Percentiles rank a stretch among this genome's conserved stretches.
Evolutionary conservation across 441 rosid species (phyloP).

Genomic region (Manihot esculenta): DNA sequence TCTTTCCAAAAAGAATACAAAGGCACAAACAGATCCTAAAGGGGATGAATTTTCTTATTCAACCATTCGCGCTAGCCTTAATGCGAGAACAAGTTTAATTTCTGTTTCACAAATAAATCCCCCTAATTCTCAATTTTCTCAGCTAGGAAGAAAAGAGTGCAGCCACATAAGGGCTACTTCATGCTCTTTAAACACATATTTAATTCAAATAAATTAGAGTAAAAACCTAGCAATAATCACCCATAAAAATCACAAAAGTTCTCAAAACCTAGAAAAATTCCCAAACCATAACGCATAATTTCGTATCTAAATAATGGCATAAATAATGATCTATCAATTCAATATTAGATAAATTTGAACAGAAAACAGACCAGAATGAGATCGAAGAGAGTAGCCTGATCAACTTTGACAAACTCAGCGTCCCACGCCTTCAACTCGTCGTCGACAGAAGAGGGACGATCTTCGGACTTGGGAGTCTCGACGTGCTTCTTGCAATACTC

Average conservation of each 20-base stretch:
- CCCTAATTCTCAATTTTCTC: too few relatives aligned
- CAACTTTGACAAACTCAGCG: conserved; percentile 69
- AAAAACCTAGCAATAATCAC: background rate
- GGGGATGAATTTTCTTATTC: too few relatives aligned
- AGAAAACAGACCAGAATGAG: conserved; percentile 42
- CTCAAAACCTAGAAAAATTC: too few relatives aligned
- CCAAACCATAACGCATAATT: too few relatives aligned
- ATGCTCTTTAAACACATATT: background rate
- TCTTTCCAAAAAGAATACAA: too few relatives aligned
- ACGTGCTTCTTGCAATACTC: conserved; percentile 55
- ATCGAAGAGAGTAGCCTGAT: conserved; percentile 66
- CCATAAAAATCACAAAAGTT: too few relatives aligned
- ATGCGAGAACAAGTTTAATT: background rate
- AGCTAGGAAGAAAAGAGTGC: background rate
- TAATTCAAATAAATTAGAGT: background rate
- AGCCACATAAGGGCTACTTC: too few relatives aligned
- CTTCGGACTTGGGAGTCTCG: conserved; percentile 35
- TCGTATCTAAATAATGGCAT: too few relatives aligned
- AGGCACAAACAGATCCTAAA: too few relatives aligned
- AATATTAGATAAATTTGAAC: background rate
- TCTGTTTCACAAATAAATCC: background rate
- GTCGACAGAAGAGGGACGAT: conserved; percentile 30
- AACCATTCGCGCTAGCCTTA: background rate
- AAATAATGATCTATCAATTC: too few relatives aligned
- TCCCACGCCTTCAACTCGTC: conserved; percentile 61